Base-by-base conservation (phyloP, 1,284 basidiomycete species). In the Xerocomus cyaneibrunnescens region DNA sequence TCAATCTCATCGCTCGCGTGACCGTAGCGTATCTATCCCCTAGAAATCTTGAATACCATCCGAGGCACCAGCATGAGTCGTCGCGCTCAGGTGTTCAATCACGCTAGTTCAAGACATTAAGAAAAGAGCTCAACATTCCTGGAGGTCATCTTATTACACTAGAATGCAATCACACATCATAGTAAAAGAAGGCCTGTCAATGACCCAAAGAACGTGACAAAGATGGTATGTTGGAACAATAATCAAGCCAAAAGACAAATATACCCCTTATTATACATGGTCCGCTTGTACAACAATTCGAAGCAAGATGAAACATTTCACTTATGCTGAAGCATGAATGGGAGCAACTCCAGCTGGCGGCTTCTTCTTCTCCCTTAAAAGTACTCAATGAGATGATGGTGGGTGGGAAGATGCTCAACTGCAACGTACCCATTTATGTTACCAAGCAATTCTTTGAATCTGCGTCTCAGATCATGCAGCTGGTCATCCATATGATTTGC, bases 381-480 rank as follows among this genome's bases (percentile, higher is more conserved):
- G 8, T 3, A 30, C 28, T 58, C 12, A 54, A 48, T 37, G 14
- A 27, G 38, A 52, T 3, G 22, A 30, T 28, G 37, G 21, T 5
- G 14, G 28, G 2, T 12, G 17, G 30, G 3, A 3, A 10, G 21
- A 39, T 8, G 22, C 19, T 21, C 3, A 32, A 39, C 13, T 0
- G 25, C n/a, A 10, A 50, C 67, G 25, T 44, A 69, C 63, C 51
- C 65, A 31, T 48, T 57, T 19, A 40, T 55, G 22, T 76, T 74
- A 21, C 75, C 73, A 8, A 77, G 50, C 16, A 76, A 54, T 23
- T 72, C 71, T 51, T 76, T 75, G 13, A 76, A 71, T 13, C 61
- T 62, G 6, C 46, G 37, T 45, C 75, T 64, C 8, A 75, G 41
- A 0, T 41, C 21, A 0, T 57, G 50, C n/a, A 76, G 21, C 22